A percentile compares a stretch with the other conserved stretches of the same genome.
phyloP scores from a whole-genome alignment of 164 flowering plant genomes.

The Saururus chinensis region DNA sequence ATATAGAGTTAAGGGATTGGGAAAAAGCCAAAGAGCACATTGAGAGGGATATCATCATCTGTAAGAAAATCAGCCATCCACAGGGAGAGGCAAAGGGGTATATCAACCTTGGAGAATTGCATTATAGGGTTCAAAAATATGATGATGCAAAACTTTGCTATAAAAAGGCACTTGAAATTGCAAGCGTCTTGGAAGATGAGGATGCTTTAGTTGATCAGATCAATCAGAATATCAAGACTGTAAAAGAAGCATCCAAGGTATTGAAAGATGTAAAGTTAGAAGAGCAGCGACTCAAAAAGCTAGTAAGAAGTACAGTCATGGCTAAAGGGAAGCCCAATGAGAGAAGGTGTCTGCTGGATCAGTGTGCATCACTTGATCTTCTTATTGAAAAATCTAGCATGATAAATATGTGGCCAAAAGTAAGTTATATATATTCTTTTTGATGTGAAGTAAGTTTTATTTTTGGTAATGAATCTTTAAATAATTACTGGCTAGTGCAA shows the following conservation, averaged over 20 bases:
- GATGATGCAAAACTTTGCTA: conserved; percentile 67
- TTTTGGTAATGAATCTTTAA: not conserved
- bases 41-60: conserved; percentile 68
- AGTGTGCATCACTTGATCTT: conserved; percentile 50
- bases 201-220: conserved; percentile 58
- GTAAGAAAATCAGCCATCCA: conserved; percentile 55
- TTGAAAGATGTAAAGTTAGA: conserved; percentile 61
- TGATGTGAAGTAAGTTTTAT: not conserved
- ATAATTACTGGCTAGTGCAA: no score
- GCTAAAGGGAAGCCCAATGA: conserved; percentile 55
- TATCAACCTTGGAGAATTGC: conserved; percentile 85
- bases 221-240: conserved; percentile 47
- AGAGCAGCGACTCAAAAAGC: conserved; percentile 79
- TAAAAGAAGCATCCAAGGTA: conserved; percentile 48
- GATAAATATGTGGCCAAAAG: conserved; percentile 67
- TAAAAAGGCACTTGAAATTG: conserved; percentile 64
- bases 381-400: conserved; percentile 71
- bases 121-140: conserved; percentile 58
- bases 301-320: conserved; percentile 29
- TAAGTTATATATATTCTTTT: conserved; percentile 14
- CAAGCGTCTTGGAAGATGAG: conserved; percentile 86
- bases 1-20: conserved; percentile 70
- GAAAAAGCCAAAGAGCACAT: conserved; percentile 63
- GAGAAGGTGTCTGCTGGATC: conserved; percentile 57
- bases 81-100: conserved; percentile 98